phyloP scores from a whole-genome alignment of 208 protist species.

The Leishmania aethiopica region DNA sequence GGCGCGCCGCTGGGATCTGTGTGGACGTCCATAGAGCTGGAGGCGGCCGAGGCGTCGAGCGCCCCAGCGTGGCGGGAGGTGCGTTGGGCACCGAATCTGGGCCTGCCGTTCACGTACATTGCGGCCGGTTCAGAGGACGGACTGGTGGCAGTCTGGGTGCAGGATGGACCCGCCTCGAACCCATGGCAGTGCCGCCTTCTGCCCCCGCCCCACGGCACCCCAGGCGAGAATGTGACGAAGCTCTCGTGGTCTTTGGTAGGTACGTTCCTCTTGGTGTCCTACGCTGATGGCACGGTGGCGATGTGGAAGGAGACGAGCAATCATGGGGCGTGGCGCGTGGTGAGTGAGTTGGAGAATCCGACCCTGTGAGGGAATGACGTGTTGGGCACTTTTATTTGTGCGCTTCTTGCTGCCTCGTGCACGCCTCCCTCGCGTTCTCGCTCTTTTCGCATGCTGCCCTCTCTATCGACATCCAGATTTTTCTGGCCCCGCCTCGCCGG shows the following conservation, averaged over 20 bases:
- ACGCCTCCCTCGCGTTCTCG: background rate
- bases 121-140: slow-evolving; percentile 80
- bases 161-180: slow-evolving; percentile 57
- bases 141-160: slow-evolving; percentile 75
- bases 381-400: background rate
- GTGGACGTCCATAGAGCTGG: slow-evolving; percentile 54
- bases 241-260: slow-evolving; percentile 87
- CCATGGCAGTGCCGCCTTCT: slow-evolving; percentile 53
- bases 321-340: slow-evolving; percentile 61
- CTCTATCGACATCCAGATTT: background rate
- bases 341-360: slow-evolving; percentile 52
- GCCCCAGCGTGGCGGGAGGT: slow-evolving; percentile 65
- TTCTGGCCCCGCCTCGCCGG: background rate
- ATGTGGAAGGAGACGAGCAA: slow-evolving; percentile 76
- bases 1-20: slow-evolving; percentile 33
- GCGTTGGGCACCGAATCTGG: slow-evolving; percentile 79
- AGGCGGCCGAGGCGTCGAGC: slow-evolving; percentile 17
- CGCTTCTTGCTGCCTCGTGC: background rate
- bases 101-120: slow-evolving; percentile 84
- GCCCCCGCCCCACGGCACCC: slow-evolving; percentile 25
- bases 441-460: background rate
- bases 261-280: slow-evolving; percentile 81
- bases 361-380: slow-evolving; percentile 8
- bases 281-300: slow-evolving; percentile 68
- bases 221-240: slow-evolving; percentile 57